These are phyloP conservation scores for Ogataea paraovalis DNA, from an alignment of 805 yeast genomes.

Conservation along the genomic window DNA sequence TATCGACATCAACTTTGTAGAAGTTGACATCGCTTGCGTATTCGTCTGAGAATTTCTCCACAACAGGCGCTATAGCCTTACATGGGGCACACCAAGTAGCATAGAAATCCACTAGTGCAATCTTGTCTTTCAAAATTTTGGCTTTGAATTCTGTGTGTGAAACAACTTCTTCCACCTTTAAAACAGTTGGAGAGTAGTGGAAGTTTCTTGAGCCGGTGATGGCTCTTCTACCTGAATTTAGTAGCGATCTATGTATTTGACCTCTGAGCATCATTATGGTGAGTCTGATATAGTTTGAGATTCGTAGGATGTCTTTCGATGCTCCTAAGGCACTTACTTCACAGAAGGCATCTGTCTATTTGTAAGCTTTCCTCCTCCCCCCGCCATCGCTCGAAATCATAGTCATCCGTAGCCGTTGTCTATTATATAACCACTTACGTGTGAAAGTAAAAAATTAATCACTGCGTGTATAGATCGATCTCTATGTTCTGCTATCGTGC, in stretches of 20 bases:
- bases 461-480: too few relatives aligned
- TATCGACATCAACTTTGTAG: constrained; percentile 70
- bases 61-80: constrained; percentile 60
- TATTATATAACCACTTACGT: too few relatives aligned
- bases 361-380: too few relatives aligned
- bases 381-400: too few relatives aligned
- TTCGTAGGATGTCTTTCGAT: too few relatives aligned
- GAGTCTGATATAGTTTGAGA: too few relatives aligned
- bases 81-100: constrained; percentile 84
- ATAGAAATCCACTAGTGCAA: constrained; percentile 59
- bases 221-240: constrained; percentile 3
- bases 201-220: constrained; percentile 15
- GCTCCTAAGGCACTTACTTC: too few relatives aligned
- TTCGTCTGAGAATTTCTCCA: constrained; percentile 41
- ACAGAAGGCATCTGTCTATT: too few relatives aligned
- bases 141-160: constrained; percentile 34
- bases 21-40: constrained; percentile 48
- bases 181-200: constrained; percentile 4
- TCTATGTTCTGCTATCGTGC: too few relatives aligned
- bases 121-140: constrained; percentile 32
- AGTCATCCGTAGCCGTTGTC: too few relatives aligned
- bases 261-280: background rate
- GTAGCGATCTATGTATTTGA: background rate
- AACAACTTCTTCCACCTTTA: constrained; percentile 32
- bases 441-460: too few relatives aligned